Base-by-base conservation (phyloP, 176 grass and related monocot genomes). In the Saccharum spontaneum region DNA sequence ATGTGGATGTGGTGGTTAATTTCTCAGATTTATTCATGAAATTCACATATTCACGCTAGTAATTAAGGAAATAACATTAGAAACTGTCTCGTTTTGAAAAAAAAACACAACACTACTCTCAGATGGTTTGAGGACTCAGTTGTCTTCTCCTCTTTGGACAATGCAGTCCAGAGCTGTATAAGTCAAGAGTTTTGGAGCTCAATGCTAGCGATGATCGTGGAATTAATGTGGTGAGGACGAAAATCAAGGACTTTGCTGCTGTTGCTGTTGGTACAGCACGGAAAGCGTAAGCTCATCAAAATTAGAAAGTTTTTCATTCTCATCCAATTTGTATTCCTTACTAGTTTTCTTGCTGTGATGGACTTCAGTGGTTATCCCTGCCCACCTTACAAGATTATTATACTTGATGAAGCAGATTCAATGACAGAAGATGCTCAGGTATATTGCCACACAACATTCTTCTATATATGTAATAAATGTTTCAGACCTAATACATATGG, bases 381-480 rank as follows among this genome's bases (percentile, higher is more conserved):
- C 84, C 97, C 97, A 67, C 97, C 91, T 64, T 98, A 94, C 91
- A 98, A 98, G 84, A 96, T 98, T 82, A 96, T 98, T 79, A 94
- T 98, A 85, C 89, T 98, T 36, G 97, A 98, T 86, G 97, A 98
- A 91, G 97, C 97, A 74, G 97, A 98, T 94, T 98, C 97, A 5
- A 96, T 98, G 97, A 98, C 97, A 63, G 97, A 98, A 91, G 97
- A 98, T 92, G 97, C 97, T 68, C 97, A 98, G 89, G 97, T 98
- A 90, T 20, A 85, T 82, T 85, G 61, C 22, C 22, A 31, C 68
- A 79, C 70, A 61, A 11, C 60, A 76, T 59, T 83, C 18, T 65
- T 79, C 52, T 79, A 50, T 71, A 50, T 71, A 67, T n/a, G 34
- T 86, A 11, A 71, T 24, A 62, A 62, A 24, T 82, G 75, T 38